Evolutionary conservation across 2,329 filamentous ascomycete genomes (phyloP), one percentile per base, ranked within the genome.

Genomic region (Cladophialophora carrionii): DNA sequence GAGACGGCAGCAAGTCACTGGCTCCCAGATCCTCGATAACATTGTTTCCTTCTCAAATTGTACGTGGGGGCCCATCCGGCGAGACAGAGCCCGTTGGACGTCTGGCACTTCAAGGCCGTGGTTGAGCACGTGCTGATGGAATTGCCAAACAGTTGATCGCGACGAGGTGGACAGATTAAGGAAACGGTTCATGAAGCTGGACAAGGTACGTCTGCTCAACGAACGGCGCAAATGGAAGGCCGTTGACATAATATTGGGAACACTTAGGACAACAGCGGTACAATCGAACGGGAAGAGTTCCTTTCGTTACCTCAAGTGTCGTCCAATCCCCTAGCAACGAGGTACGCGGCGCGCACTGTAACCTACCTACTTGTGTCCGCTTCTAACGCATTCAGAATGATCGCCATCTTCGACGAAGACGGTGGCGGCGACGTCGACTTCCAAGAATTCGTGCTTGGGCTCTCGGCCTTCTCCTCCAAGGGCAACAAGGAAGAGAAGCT

Each of bases 401-500:
- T 99, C 75, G 94, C 95, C 64, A 99, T 98, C 74, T 98, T 99
- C 76, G 95, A 99, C 78, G 95, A 98, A 80, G 95, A 99, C 78
- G 95, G 95, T 68, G 94, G 95, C 73, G 95, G 95, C 74, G 92
- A 96, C 74, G 95, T 99, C 73, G 95, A 99, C 79, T 99, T 99
- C 79, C 92, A 98, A 76, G 95, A 99, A 79, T 99, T 99, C 77
- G 95, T 99, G 9, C 92, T 91, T 1, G 95, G 95, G 4, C 86
- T 99, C 55, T 94, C 90, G 71, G 95, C 95, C 48, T 99, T 99
- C 84, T 95, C 90, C 76, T 93, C 90, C 80, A 98, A 97, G 82
- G 95, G 95, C 68, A 97, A 98, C 83, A 98, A 99, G 84, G 92
- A 97, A 80, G 94, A 99, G 82, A 99, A 99, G 83, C 85, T 98